Evolutionary conservation across 2,329 filamentous ascomycete species (phyloP), one percentile per base, ranked within the genome.

Genomic region (Cercospora canescens): DNA sequence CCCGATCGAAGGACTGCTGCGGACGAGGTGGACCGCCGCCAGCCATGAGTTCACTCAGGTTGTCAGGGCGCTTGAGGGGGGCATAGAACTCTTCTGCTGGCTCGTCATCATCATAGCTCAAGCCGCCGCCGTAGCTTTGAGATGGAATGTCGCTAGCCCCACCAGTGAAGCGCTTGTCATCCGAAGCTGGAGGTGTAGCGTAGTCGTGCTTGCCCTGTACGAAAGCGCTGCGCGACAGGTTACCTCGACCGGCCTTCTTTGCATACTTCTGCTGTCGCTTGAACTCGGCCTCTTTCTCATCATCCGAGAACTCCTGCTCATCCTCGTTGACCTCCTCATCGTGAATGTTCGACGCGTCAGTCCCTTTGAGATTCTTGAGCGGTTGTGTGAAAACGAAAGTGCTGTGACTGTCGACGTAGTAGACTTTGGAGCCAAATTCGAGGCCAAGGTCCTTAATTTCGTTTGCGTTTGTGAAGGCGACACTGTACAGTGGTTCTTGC

Each of bases 251-350:
- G 34, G 69, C 70, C 65, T 72, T 74, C 69, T 76, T 78, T 32
- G 72, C 74, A n/a, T 71, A 58, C 67, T 78, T 78, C 66, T 74
- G 76, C 62, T 72, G 67, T 48, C 74, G 65, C 70, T 79, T 79
- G 71, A 72, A 77, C 57, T 76, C 76, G 12, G 91, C 90, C 79
- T 99, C 95, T 72, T 92, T 91, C 79, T 99, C 95, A 74, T 99
- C 95, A 72, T 99, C 95, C 0, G 94, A 97, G 77, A 98, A 98
- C 76, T 98, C 95, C 72, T 93, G 87, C 76, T 98, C 94, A 39
- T 96, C 92, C 34, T 91, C 90, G 16, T 82, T 88, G 7, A 93
- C 86, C 80, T 98, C 94, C 78, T 99, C 95, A 72, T 98, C 95
- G 78, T 97, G 91, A 62, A 97, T 85, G 76, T 98, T 98, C 60